These are phyloP conservation scores for Pyrus pyrifolia DNA, from an alignment of 306 rosid genomes.

Conservation along the genomic window DNA sequence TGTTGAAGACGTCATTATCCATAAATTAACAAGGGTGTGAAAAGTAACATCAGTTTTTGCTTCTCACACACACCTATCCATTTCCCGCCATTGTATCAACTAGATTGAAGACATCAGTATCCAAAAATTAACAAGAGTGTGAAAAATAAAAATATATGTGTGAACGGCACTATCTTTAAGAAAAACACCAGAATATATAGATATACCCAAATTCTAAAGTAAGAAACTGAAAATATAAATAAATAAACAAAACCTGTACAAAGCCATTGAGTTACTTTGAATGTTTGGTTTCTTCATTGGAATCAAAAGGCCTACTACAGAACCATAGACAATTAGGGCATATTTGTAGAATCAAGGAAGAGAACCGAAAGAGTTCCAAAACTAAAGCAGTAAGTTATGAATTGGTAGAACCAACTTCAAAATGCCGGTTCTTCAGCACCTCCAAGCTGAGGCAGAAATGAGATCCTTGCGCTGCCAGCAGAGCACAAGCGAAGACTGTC, in stretches of 20 bases:
- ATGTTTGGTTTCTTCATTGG: conserved; percentile 45
- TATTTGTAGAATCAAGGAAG: conserved; percentile 28
- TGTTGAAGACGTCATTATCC: too few species aligned
- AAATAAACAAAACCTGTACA: conserved; percentile 33
- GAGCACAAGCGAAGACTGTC: conserved; percentile 64
- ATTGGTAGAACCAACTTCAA: conserved; percentile 32
- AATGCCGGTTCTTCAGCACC: conserved; percentile 45
- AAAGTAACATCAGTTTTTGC: too few species aligned
- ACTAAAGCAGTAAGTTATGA: conserved; percentile 37
- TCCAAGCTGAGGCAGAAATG: conserved; percentile 67
- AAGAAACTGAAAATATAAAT: neutral
- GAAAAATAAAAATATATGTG: too few species aligned
- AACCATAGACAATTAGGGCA: conserved; percentile 65
- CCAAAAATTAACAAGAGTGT: too few species aligned
- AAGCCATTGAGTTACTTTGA: conserved; percentile 43
- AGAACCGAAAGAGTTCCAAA: conserved; percentile 25
- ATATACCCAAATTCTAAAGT: conserved; percentile 22
- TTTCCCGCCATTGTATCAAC: too few species aligned
- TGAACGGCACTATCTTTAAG: neutral
- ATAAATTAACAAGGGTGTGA: too few species aligned
- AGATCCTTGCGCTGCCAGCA: conserved; percentile 85
- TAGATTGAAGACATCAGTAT: too few species aligned
- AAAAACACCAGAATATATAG: conserved; percentile 19
- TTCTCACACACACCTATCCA: too few species aligned
- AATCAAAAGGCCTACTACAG: conserved; percentile 59